phyloP scores from a whole-genome alignment of 2,329 filamentous ascomycete genomes.

The Calonectria pseudoturangicola region DNA sequence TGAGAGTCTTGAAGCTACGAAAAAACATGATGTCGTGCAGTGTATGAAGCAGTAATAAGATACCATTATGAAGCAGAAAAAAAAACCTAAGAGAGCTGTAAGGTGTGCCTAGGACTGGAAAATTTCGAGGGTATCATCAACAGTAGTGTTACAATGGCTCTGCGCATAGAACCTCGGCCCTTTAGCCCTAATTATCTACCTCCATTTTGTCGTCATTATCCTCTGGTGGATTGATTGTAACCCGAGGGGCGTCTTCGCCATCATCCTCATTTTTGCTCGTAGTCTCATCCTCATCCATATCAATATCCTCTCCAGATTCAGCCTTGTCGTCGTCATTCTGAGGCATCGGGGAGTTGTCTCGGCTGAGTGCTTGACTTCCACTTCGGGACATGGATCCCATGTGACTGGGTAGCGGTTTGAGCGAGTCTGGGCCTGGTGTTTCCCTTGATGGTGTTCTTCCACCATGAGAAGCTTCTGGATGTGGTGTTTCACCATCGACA shows the following conservation, averaged over 20 bases:
- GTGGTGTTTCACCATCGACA: conserved; percentile 54
- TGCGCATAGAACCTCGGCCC: conserved; percentile 10
- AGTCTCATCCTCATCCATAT: conserved; percentile 71
- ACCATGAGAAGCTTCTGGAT: conserved; percentile 53
- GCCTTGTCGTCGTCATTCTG: conserved; percentile 58
- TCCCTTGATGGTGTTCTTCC: conserved; percentile 59
- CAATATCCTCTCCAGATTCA: conserved; percentile 72
- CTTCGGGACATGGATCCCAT: conserved; percentile 48
- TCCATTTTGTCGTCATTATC: conserved; percentile 79
- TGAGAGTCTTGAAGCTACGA: conserved; percentile 17
- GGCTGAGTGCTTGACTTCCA: conserved; percentile 56
- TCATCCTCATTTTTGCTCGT: conserved; percentile 63
- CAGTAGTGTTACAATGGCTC: conserved; percentile 41
- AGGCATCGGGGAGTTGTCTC: conserved; percentile 55
- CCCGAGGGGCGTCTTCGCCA: conserved; percentile 65
- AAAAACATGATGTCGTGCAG: not conserved
- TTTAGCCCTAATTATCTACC: conserved; percentile 65
- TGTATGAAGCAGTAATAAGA: conserved; percentile 33
- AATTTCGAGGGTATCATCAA: conserved; percentile 54
- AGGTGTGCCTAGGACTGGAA: conserved; percentile 41
- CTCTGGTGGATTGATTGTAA: conserved; percentile 70
- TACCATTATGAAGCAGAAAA: conserved; percentile 43
- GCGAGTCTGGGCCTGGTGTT: conserved; percentile 56
- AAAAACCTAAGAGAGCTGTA: conserved; percentile 4
- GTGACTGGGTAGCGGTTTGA: conserved; percentile 46